These are phyloP conservation scores for Coemansia sp. DNA, from an alignment of 192 early-diverging fungal genomes.

Conservation along the genomic window DNA sequence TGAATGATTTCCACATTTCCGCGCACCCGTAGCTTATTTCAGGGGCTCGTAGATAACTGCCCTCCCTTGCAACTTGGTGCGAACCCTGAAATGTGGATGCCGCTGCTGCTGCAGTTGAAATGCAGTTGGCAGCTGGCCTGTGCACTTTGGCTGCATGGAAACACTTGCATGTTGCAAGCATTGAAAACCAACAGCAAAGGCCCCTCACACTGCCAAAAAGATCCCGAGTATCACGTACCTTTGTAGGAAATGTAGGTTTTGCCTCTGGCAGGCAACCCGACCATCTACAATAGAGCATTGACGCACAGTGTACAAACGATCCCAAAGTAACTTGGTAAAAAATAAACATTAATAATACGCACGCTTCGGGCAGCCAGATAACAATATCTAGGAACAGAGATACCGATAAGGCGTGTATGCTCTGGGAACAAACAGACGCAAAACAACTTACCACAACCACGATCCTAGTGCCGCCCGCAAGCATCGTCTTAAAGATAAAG, in stretches of 20 bases:
- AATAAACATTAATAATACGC: background rate
- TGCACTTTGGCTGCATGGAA: constrained; percentile 5
- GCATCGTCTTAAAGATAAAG: constrained; percentile 23
- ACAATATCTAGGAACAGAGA: background rate
- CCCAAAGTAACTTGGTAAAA: background rate
- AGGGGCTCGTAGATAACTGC: background rate
- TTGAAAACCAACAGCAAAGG: background rate
- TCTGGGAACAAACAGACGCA: constrained; percentile 8
- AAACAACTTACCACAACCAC: constrained; percentile 49
- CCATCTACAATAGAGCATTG: constrained; percentile 62
- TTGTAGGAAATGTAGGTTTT: constrained; percentile 96
- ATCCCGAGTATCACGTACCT: constrained; percentile 54
- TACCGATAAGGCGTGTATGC: background rate
- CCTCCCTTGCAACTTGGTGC: background rate
- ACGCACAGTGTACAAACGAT: background rate
- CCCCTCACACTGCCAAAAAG: background rate
- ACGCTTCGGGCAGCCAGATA: background rate
- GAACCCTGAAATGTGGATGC: background rate
- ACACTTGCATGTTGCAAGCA: background rate
- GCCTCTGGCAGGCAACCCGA: constrained; percentile 87
- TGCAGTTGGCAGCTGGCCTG: constrained; percentile 6
- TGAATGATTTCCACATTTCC: background rate
- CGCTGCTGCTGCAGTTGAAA: background rate
- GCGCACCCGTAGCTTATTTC: background rate
- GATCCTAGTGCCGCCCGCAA: constrained; percentile 55